phyloP scores from a whole-genome alignment of 192 early-diverging fungal species.

The Pecoramyces ruminantium region DNA sequence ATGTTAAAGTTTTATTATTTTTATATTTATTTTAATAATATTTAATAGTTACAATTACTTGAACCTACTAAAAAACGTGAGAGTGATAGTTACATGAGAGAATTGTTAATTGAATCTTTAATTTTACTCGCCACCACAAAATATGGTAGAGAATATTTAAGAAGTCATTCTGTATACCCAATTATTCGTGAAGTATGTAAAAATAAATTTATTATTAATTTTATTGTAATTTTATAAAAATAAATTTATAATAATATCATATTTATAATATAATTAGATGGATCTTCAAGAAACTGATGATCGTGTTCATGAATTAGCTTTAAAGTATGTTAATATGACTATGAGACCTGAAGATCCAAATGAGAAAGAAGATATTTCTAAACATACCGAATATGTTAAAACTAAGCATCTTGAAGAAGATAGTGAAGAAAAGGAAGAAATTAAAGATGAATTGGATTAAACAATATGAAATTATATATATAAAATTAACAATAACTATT shows the following conservation, averaged over 20 bases:
- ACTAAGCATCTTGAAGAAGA: background rate
- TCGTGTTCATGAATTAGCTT: background rate
- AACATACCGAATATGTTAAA: background rate
- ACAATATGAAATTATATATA: too few relatives aligned
- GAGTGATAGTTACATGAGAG: slow-evolving; percentile 48
- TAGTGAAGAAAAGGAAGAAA: background rate
- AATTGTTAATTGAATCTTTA: slow-evolving; percentile 62
- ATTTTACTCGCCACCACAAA: slow-evolving; percentile 60
- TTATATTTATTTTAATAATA: too few relatives aligned
- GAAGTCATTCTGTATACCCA: slow-evolving; percentile 66
- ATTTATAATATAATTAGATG: background rate
- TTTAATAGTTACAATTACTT: background rate
- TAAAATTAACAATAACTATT: too few relatives aligned
- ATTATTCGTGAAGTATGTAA: slow-evolving; percentile 52
- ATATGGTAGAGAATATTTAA: slow-evolving; percentile 59
- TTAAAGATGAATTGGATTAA: background rate
- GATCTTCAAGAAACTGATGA: background rate
- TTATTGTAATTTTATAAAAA: too few relatives aligned
- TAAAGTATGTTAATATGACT: background rate
- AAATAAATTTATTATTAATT: too few relatives aligned
- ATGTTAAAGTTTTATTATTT: too few relatives aligned
- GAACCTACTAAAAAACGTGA: slow-evolving; percentile 42
- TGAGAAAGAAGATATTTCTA: background rate
- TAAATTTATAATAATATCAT: too few relatives aligned
- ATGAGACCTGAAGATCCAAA: background rate